Base-by-base conservation (phyloP, 768 basidiomycete species). In the Stropharia rugosoannulata region DNA sequence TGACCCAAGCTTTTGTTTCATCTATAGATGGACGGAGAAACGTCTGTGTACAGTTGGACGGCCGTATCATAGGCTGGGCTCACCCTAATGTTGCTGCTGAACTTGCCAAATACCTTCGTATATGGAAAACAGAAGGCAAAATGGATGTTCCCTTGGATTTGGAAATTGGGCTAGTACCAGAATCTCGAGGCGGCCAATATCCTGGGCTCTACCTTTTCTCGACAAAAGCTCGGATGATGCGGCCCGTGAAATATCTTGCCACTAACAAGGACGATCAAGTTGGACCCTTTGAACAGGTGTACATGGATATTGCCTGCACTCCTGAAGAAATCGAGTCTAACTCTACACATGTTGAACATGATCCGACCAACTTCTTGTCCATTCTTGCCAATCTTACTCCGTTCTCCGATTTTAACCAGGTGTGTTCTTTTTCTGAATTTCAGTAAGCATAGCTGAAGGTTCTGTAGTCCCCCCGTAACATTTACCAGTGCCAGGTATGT, bases 331-430 rank as follows among this genome's bases (percentile, higher is more conserved):
- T 98, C 54, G 83, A 86, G 52, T 69, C 74, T 53, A 85, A 80
- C 6, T 89, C 93, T 16, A 90, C 91, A 0, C 97, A 99, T 70
- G 89, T 97, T 40, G 97, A 99, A 73, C 88, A 93, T 64, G 80
- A 90, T 39, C 93, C 97, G 4, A 98, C 97, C 7, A 95, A 93
- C 69, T 95, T 99, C 71, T 74, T 99, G 52, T 96, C 93, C 2
- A 96, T 99, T 64, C 81, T 99, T 59, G 97, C 97, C 43, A 98
- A 98, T 69, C 78, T 99, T 61, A 99, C 96, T 0, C 97, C 97
- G 0, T 99, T 99, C 78, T 98, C 95, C 41, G 96, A 99, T 72
- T 99, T 98, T 75, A 99, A 99, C 71, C 97, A 98, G 77, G 90
- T 93, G 58, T 64, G 57, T 64, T 37, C 19, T 22, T 12, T 42